A percentile compares a stretch with the other conserved stretches of the same genome.
Evolutionary conservation across 176 grass and related monocot genomes (phyloP).

Genomic region (Zizania latifolia): DNA sequence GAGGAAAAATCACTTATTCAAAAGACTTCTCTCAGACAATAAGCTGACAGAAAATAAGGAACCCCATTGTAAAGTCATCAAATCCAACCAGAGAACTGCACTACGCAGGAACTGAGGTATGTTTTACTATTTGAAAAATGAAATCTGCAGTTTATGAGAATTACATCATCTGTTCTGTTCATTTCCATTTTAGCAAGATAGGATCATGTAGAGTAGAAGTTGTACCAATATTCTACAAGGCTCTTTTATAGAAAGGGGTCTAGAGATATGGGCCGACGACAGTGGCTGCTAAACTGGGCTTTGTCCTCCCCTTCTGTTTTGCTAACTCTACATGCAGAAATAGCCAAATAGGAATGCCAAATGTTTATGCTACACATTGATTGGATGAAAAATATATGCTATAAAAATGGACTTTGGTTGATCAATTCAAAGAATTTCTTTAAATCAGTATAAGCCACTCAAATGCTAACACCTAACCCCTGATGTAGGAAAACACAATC

Average conservation of each 20-base stretch:
- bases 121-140: not conserved
- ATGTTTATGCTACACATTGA: not conserved
- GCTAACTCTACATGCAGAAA: not conserved
- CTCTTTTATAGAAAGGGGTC: not conserved
- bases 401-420: too few relatives aligned
- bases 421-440: constrained; percentile 23
- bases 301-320: too few relatives aligned
- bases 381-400: too few relatives aligned
- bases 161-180: not conserved
- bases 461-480: constrained; percentile 5
- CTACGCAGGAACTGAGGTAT: not conserved
- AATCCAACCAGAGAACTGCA: not conserved
- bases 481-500: constrained; percentile 22
- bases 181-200: not conserved
- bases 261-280: too few relatives aligned
- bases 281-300: too few relatives aligned
- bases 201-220: not conserved
- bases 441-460: not conserved
- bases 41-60: not conserved
- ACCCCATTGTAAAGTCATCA: not conserved
- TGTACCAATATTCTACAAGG: not conserved
- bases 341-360: not conserved
- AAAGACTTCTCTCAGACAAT: not conserved
- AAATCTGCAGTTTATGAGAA: not conserved
- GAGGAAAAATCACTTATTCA: too few relatives aligned